phyloP scores from a whole-genome alignment of 164 flowering plant species.

The Litsea cubeba region DNA sequence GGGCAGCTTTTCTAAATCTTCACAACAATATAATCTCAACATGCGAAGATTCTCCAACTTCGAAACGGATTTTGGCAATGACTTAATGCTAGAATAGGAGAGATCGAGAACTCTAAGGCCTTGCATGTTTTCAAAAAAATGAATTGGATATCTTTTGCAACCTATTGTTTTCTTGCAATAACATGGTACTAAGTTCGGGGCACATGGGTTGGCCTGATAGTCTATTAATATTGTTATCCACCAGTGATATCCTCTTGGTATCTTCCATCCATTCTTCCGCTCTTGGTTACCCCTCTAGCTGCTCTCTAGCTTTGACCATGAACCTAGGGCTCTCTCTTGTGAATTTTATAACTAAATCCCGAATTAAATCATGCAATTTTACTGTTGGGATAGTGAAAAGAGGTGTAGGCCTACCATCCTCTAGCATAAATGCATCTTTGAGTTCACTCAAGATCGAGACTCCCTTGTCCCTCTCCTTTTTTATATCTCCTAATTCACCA shows the following conservation, averaged over 20 bases:
- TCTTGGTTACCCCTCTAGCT: slow-evolving; percentile 6
- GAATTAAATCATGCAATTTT: slow-evolving; percentile 24
- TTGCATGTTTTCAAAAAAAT: neutral
- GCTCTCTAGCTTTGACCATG: slow-evolving; percentile 16
- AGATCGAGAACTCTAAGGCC: slow-evolving; percentile 1
- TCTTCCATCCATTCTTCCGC: slow-evolving; percentile 3
- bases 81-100: neutral
- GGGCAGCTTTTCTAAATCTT: neutral
- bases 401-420: neutral
- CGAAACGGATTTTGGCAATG: neutral
- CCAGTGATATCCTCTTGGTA: slow-evolving; percentile 14
- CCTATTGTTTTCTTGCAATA: neutral
- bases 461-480: slow-evolving; percentile 13
- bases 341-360: slow-evolving; percentile 20
- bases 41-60: neutral
- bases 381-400: neutral
- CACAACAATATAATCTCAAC: neutral
- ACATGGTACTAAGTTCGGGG: neutral
- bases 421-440: slow-evolving; percentile 14
- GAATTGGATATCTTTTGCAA: slow-evolving; percentile 9
- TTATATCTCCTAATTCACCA: slow-evolving; percentile 2
- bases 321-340: neutral
- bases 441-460: slow-evolving; percentile 18
- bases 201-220: neutral
- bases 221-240: neutral